Conservation (phyloP, 345 rosid species). For the Eucalyptus caleyi region DNA sequence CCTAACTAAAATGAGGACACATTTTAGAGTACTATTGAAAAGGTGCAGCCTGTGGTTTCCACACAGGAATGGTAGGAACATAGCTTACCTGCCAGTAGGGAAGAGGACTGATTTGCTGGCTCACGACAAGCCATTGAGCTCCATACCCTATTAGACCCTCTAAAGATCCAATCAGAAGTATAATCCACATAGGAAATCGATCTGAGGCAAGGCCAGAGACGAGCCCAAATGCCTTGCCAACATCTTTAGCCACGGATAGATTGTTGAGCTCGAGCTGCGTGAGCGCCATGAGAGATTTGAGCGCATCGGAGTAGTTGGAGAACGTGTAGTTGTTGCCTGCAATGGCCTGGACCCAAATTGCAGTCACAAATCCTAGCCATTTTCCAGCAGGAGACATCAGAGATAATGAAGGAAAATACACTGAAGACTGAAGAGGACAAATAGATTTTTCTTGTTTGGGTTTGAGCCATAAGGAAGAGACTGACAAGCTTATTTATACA, state of each 20-base stretch:
- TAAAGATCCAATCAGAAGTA: slow-evolving; percentile 31
- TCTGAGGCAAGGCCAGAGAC: slow-evolving; percentile 46
- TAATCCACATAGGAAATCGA: slow-evolving; percentile 21
- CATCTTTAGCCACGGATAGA: slow-evolving; percentile 52
- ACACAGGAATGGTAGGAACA: no score
- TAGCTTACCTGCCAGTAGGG: slow-evolving; percentile 51
- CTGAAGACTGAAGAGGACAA: not conserved
- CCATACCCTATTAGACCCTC: slow-evolving; percentile 56
- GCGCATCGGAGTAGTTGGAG: slow-evolving; percentile 45
- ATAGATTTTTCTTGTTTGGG: not conserved
- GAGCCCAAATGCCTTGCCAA: slow-evolving; percentile 62
- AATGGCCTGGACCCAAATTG: slow-evolving; percentile 53
- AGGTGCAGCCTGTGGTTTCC: not conserved
- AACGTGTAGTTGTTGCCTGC: slow-evolving; percentile 62
- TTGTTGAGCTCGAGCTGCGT: slow-evolving; percentile 41
- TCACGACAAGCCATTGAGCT: slow-evolving; percentile 61
- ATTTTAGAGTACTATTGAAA: not conserved
- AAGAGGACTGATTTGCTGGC: slow-evolving; percentile 31
- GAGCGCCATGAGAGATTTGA: slow-evolving; percentile 49
- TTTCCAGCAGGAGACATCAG: slow-evolving; percentile 17
- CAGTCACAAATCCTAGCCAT: slow-evolving; percentile 54
- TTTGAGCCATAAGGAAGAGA: not conserved
- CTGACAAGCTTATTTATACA: not conserved
- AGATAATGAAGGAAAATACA: not conserved
- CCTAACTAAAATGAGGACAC: not conserved